Evolutionary conservation across 805 yeast genomes (phyloP).

Genomic region (Cyberlindnera xishuangbannaensis): DNA sequence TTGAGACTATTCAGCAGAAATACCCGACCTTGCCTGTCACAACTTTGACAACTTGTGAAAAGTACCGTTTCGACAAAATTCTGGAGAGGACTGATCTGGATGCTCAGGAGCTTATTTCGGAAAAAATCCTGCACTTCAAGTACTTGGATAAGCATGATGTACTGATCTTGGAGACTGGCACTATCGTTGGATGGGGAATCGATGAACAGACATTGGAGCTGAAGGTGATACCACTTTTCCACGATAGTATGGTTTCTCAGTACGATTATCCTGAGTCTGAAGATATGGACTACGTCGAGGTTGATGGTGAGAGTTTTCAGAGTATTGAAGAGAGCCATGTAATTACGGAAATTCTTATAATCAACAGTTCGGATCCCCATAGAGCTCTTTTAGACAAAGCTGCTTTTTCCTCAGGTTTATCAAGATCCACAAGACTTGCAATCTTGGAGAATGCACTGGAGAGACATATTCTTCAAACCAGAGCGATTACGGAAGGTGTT

Average conservation of each 20-base stretch:
- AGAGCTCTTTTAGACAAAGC: slow-evolving; percentile 66
- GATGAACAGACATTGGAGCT: slow-evolving; percentile 45
- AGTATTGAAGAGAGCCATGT: slow-evolving; percentile 36
- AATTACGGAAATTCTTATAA: slow-evolving; percentile 64
- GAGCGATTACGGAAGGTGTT: slow-evolving; percentile 56
- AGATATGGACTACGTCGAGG: slow-evolving; percentile 70
- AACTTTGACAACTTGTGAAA: slow-evolving; percentile 67
- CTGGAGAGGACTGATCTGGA: slow-evolving; percentile 27
- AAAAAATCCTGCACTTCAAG: slow-evolving; percentile 59
- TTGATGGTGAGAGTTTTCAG: slow-evolving; percentile 9
- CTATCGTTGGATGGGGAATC: slow-evolving; percentile 81
- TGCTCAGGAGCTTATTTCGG: slow-evolving; percentile 44
- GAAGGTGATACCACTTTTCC: slow-evolving; percentile 47
- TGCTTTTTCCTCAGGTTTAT: slow-evolving; percentile 83
- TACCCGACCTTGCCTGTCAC: slow-evolving; percentile 43
- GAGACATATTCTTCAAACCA: slow-evolving; percentile 55
- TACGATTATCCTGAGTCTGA: slow-evolving; percentile 62
- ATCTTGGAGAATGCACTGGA: slow-evolving; percentile 72
- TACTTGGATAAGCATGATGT: slow-evolving; percentile 45
- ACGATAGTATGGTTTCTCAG: slow-evolving; percentile 40
- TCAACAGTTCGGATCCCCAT: slow-evolving; percentile 44
- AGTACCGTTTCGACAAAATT: slow-evolving; percentile 50
- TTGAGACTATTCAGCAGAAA: slow-evolving; percentile 6
- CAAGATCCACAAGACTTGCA: slow-evolving; percentile 82
- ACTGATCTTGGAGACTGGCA: slow-evolving; percentile 68